Evolutionary conservation across 352 stramenopile genomes (phyloP).

Genomic region (Globisporangium cylindrosporum): DNA sequence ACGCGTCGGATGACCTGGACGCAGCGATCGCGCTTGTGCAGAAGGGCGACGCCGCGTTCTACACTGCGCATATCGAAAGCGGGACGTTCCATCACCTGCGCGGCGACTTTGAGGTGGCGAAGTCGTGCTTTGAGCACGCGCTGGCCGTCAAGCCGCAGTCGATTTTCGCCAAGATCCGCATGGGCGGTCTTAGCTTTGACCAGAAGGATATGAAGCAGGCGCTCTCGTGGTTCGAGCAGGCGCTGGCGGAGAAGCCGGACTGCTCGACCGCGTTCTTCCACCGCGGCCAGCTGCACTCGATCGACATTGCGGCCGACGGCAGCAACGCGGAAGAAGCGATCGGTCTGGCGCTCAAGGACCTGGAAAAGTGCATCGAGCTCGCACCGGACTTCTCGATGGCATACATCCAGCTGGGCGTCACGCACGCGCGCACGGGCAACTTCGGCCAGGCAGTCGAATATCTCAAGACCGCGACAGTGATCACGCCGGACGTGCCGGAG

Average conservation of each 20-base stretch:
- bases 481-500: constrained; percentile 73
- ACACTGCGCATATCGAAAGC: constrained; percentile 75
- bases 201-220: constrained; percentile 75
- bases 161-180: constrained; percentile 80
- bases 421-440: constrained; percentile 66
- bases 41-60: constrained; percentile 51
- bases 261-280: constrained; percentile 82
- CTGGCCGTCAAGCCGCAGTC: constrained; percentile 63
- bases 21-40: constrained; percentile 47
- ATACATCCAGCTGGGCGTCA: constrained; percentile 81
- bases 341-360: constrained; percentile 51
- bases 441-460: constrained; percentile 73
- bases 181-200: constrained; percentile 80
- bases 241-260: constrained; percentile 55
- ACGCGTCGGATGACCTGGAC: constrained; percentile 57
- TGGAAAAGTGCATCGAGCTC: constrained; percentile 69
- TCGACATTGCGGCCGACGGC: constrained; percentile 59
- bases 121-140: constrained; percentile 65
- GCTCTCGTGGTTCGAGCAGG: constrained; percentile 75
- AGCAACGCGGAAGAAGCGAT: constrained; percentile 52
- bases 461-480: constrained; percentile 51
- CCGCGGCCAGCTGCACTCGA: constrained; percentile 77
- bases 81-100: constrained; percentile 76
- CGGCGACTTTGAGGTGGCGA: constrained; percentile 66
- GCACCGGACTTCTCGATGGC: constrained; percentile 78